Evolutionary conservation across 2,329 filamentous ascomycete genomes (phyloP).

Genomic region (Alternaria incomplexa): DNA sequence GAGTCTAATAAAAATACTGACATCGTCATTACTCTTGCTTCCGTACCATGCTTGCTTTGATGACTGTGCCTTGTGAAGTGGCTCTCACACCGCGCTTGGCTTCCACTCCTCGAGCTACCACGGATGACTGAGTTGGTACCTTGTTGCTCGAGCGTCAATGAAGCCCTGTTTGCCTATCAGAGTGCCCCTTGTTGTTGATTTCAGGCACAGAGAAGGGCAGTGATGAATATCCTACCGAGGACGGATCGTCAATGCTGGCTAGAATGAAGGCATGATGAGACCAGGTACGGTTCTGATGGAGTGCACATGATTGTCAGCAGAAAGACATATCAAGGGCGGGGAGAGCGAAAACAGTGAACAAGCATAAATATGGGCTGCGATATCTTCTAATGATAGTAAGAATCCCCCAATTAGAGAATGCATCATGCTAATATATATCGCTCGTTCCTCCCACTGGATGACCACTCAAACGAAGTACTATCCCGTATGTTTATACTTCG

Average conservation of each 20-base stretch:
- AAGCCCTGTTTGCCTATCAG: neutral
- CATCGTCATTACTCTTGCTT: conserved; percentile 3
- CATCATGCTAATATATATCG: neutral
- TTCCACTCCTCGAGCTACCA: neutral
- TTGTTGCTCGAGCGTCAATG: neutral
- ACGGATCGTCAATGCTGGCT: neutral
- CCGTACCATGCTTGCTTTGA: neutral
- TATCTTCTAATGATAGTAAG: neutral
- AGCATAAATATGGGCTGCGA: neutral
- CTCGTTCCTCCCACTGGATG: neutral
- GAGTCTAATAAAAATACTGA: conserved; percentile 22
- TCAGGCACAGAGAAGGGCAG: neutral
- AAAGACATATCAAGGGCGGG: neutral
- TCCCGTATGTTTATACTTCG: conserved; percentile 27
- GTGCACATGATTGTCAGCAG: neutral
- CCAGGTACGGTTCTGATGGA: neutral
- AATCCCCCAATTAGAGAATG: neutral
- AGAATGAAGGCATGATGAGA: neutral
- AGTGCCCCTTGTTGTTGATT: neutral
- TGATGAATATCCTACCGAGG: neutral
- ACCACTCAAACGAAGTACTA: neutral
- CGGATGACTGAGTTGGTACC: neutral
- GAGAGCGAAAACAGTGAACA: neutral
- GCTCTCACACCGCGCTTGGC: neutral
- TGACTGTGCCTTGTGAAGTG: neutral